Conservation (phyloP, 805 yeast genomes). For the Candida morakotiae region DNA sequence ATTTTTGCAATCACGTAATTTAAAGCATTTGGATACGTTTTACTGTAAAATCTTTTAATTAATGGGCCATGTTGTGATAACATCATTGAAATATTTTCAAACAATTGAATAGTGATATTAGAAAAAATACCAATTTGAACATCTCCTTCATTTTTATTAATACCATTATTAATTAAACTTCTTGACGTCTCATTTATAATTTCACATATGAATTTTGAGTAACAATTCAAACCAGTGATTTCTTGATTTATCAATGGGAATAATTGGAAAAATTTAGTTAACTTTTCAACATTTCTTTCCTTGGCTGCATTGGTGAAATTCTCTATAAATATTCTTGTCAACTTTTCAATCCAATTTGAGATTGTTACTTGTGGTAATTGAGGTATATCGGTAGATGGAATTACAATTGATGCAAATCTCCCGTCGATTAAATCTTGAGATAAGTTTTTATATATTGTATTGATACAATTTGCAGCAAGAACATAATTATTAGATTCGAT, state of each 20-base stretch:
- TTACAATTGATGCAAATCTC: conserved; percentile 70
- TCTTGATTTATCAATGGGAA: conserved; percentile 82
- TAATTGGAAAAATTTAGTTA: conserved; percentile 77
- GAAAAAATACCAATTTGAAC: conserved; percentile 51
- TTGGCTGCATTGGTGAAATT: conserved; percentile 72
- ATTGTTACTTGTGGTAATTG: conserved; percentile 65
- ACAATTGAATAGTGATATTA: conserved; percentile 58
- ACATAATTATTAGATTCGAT: conserved; percentile 68
- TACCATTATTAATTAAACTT: conserved; percentile 45
- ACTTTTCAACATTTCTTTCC: conserved; percentile 56
- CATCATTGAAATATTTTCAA: conserved; percentile 81
- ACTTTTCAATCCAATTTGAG: conserved; percentile 51
- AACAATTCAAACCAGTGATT: conserved; percentile 68
- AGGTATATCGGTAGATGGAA: conserved; percentile 84
- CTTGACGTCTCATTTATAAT: conserved; percentile 80
- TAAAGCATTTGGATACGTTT: conserved; percentile 54
- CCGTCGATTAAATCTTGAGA: conserved; percentile 56
- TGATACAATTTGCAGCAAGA: conserved; percentile 69
- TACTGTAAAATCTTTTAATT: conserved; percentile 60
- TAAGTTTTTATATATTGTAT: conserved; percentile 35
- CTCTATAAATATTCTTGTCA: conserved; percentile 52
- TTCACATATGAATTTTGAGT: conserved; percentile 81
- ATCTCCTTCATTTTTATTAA: conserved; percentile 9
- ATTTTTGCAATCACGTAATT: conserved; percentile 64
- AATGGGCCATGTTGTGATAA: conserved; percentile 82